Conservation (phyloP, 2,329 filamentous ascomycete species). For the Colletotrichum horii region DNA sequence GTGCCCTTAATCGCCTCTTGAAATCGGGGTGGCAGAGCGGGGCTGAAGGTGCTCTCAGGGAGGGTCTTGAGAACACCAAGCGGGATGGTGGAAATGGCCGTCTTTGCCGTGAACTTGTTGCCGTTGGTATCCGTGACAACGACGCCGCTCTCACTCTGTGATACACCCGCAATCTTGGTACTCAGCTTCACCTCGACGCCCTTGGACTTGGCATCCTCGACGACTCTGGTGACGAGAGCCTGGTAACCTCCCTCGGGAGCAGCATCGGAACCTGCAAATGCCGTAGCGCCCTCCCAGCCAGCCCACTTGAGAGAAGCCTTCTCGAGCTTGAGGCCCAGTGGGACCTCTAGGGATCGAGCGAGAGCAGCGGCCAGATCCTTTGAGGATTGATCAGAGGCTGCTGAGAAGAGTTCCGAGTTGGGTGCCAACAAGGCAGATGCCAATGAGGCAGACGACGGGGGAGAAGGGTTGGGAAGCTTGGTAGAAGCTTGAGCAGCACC, state of each 20-base stretch:
- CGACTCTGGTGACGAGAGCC: constrained; percentile 4
- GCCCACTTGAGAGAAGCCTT: constrained; percentile 19
- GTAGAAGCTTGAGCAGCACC: constrained; percentile 9
- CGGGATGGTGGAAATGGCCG: constrained; percentile 15
- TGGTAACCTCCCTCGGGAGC: constrained; percentile 18
- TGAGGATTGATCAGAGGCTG: background rate
- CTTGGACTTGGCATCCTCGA: constrained; percentile 13
- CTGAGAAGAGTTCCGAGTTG: background rate
- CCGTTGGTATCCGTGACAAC: constrained; percentile 5
- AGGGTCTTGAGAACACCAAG: constrained; percentile 17
- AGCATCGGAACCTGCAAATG: constrained; percentile 17
- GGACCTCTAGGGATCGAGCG: constrained; percentile 17
- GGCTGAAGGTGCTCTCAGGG: constrained; percentile 12
- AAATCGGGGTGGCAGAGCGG: constrained; percentile 3
- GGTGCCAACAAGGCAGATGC: constrained; percentile 9
- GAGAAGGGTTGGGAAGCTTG: constrained; percentile 11
- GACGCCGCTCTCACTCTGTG: background rate
- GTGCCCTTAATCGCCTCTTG: constrained; percentile 14
- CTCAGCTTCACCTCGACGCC: constrained; percentile 10
- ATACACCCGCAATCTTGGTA: constrained; percentile 1
- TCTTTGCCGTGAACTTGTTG: constrained; percentile 18
- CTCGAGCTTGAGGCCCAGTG: constrained; percentile 16
- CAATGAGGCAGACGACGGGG: constrained; percentile 3
- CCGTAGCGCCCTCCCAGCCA: constrained; percentile 5
- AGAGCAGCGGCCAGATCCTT: constrained; percentile 9